Conservation (phyloP, 2,329 filamentous ascomycete genomes). For the Talaromyces islandicus region DNA sequence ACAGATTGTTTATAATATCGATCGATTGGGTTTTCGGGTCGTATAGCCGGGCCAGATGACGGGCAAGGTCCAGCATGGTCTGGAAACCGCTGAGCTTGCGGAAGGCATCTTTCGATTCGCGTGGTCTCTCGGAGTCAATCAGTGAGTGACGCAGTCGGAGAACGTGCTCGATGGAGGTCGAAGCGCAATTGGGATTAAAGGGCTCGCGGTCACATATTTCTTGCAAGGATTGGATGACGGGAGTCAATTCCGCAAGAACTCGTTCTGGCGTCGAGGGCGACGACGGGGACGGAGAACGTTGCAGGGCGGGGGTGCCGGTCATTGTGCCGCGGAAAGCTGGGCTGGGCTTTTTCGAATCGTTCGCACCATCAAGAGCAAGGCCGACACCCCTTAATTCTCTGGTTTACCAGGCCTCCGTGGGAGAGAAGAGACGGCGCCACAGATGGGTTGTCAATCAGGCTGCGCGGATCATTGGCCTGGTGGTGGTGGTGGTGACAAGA, state of each 20-base stretch:
- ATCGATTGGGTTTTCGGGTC: conserved; percentile 55
- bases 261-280: conserved; percentile 3
- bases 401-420: neutral
- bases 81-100: conserved; percentile 75
- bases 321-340: conserved; percentile 6
- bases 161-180: conserved; percentile 50
- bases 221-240: conserved; percentile 30
- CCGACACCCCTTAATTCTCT: neutral
- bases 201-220: conserved; percentile 23
- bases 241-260: conserved; percentile 6
- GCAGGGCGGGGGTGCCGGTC: conserved; percentile 7
- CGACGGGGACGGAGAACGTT: conserved; percentile 4
- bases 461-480: neutral
- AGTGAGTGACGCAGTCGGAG: conserved; percentile 62
- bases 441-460: neutral
- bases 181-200: conserved; percentile 26
- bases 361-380: neutral
- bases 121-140: conserved; percentile 46
- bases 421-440: neutral
- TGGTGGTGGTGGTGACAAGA: neutral
- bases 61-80: conserved; percentile 62
- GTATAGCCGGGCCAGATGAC: conserved; percentile 69
- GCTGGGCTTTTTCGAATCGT: neutral
- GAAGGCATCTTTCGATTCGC: conserved; percentile 69
- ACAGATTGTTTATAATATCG: conserved; percentile 59